Base-by-base conservation (phyloP, 306 rosid species). In the Vigna radiata region DNA sequence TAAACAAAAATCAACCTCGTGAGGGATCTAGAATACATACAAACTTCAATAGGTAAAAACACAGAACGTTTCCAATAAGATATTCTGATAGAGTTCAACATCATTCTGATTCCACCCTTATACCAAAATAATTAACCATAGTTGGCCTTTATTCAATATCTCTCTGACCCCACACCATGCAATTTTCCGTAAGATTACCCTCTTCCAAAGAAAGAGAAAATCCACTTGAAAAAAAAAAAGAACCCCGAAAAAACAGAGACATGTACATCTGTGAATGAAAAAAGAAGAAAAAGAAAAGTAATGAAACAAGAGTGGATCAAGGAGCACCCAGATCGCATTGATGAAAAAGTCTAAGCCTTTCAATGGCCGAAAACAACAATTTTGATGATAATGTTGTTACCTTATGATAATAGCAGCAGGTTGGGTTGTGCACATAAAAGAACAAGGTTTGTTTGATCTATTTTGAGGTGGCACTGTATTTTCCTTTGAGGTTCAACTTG, bases 21-120 rank as follows among this genome's bases (percentile, higher is more conserved):
- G 77, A 74, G 8, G 85, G 86, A 89, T 85, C 79, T 80, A 81
- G 12, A 67, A 66, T n/a, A 81, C 19, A 80, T 33, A 7, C 8
- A 61, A 75, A 41, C 65, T 60, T 56, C 43, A 47, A 62, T 25
- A 8, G 39, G 23, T 16, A 31, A 9, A 27, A 53, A 43, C 6
- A 31, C 8, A 47, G 21, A 39, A 33, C 60, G 1, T 41, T 41
- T 2, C 69, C 73, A 82, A 56, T 58, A 82, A 80, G 71, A 69
- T 29, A 29, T 37, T 56, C 41, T 21, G 70, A 72, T 25, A 54
- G 11, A 56, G 56, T 71, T 66, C 72, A 78, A 74, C 53, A 71
- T 37, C 23, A 52, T 39, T 66, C 19, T 76, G 66, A 65, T 53
- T 67, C 62, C 39, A 39, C 55, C 25, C 21, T 81, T 17, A 25